phyloP scores from a whole-genome alignment of 768 basidiomycete species.

The Flagelloscypha sp. region DNA sequence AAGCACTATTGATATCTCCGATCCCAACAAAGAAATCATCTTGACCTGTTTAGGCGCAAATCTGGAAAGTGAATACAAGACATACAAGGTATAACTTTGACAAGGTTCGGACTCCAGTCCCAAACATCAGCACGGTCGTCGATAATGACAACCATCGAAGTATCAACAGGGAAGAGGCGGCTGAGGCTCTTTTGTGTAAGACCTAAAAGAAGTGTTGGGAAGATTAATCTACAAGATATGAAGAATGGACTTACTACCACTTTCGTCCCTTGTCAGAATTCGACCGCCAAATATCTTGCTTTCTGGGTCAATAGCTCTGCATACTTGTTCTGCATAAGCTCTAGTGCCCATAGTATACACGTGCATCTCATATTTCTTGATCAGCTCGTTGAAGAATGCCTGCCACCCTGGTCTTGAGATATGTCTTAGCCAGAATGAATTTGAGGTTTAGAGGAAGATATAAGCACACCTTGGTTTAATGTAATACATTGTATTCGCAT shows the following conservation, averaged over 20 bases:
- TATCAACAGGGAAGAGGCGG: constrained; percentile 92
- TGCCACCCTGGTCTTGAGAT: constrained; percentile 67
- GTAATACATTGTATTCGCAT: constrained; percentile 83
- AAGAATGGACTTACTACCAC: constrained; percentile 65
- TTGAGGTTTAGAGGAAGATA: constrained; percentile 7
- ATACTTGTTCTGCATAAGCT: constrained; percentile 93
- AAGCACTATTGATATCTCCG: constrained; percentile 95
- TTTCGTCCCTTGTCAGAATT: constrained; percentile 89
- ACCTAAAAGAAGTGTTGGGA: constrained; percentile 36
- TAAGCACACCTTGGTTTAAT: constrained; percentile 87
- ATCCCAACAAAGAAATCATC: constrained; percentile 98
- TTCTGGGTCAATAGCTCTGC: constrained; percentile 87
- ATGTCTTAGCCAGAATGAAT: too few species aligned
- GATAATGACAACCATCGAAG: constrained; percentile 98
- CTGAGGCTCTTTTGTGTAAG: constrained; percentile 88
- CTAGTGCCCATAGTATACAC: constrained; percentile 99
- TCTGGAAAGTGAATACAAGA: constrained; percentile 6
- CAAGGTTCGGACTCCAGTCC: constrained; percentile 94
- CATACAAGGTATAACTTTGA: constrained; percentile 94
- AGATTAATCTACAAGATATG: constrained; percentile 1
- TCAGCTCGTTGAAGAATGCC: constrained; percentile 64
- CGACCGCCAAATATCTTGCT: constrained; percentile 80
- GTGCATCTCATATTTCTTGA: constrained; percentile 92
- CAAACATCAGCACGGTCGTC: constrained; percentile 98
- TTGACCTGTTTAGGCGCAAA: constrained; percentile 22